Evolutionary conservation across 441 rosid genomes (phyloP), one percentile per base, ranked within the genome.

Genomic region (Erodium chrysanthum): DNA sequence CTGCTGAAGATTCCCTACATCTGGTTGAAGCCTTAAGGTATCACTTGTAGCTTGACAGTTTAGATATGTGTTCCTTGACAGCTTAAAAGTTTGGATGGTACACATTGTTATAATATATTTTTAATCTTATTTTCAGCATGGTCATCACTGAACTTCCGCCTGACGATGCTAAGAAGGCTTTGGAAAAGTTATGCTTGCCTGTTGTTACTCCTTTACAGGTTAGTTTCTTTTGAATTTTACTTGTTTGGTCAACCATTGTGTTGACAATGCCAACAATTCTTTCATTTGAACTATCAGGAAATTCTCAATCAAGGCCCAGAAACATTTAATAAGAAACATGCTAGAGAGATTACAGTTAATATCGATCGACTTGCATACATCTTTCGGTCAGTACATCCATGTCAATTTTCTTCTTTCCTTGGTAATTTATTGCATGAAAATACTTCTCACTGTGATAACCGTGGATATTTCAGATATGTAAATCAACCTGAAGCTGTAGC

Each of bases 401-500:
- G 68, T 33, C 66, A 8, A 37, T 40, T 48, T 31, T 50, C n/a
- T 18, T 66, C 21, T 68, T 15, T 65, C 29, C 25, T 0, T 20
- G 29, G 29, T 25, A 25, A 25, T 61, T 73, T 52, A 62, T 52
- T 56, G 5, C 33, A 35, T 68, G 58, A 42, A 68, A 63, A 58
- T 80, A 40, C 59, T 66, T 65, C 68, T 70, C n/a, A 70, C 54
- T 73, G 23, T 73, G 71, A 59, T 66, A 66, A 78, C 66, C 68
- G 65, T n/a, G 10, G 5, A 48, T 56, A 75, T 76, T 68, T 71
- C 80, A 91, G 97, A 85, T 90, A 90, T 81, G 93, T 92, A 67
- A 95, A 88, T 82, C 96, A 95, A 71, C 91, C 96, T 66, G 98
- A 84, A 79, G 98, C 97, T 33, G 99, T 95, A 68, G 99, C 99